phyloP scores from a whole-genome alignment of 2,329 filamentous ascomycete species.

The Penicillium nordicum region DNA sequence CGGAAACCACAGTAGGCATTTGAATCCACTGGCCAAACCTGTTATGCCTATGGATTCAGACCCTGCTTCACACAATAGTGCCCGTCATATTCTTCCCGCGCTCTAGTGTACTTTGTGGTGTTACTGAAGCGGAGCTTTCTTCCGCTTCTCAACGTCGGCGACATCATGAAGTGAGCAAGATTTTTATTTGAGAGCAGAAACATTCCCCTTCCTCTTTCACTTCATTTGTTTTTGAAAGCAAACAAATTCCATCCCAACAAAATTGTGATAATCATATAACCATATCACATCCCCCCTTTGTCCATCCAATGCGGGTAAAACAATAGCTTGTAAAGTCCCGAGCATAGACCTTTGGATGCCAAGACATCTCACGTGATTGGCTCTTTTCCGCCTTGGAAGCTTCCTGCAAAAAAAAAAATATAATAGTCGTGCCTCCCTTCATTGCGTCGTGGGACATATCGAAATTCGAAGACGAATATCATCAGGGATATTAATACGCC shows the following conservation, averaged over 20 bases:
- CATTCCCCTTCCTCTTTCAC: background rate
- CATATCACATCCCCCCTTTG: background rate
- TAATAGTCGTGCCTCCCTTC: slow-evolving; percentile 2
- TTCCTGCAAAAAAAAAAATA: slow-evolving; percentile 9
- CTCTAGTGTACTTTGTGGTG: background rate
- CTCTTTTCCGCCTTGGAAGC: slow-evolving; percentile 8
- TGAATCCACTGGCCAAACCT: too few relatives aligned
- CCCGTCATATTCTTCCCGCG: background rate
- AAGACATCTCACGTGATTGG: background rate
- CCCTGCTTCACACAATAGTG: background rate
- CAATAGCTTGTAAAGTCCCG: background rate
- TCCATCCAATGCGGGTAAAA: background rate
- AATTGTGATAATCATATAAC: background rate
- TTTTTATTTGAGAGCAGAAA: background rate
- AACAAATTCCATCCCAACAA: background rate
- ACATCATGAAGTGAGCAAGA: background rate
- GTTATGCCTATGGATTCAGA: background rate
- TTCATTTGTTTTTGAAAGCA: background rate
- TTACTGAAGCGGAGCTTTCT: background rate
- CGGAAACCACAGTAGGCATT: background rate
- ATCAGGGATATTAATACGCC: background rate
- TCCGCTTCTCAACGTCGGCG: background rate
- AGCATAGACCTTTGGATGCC: slow-evolving; percentile 1
- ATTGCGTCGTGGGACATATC: slow-evolving; percentile 1
- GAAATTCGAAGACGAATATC: background rate